These are phyloP conservation scores for barrel medic (Medicago truncatula) DNA, from an alignment of 306 rosid genomes.

Conservation along the genomic window MtrunA17r5.0-ANR NC_053047.1:17314501-17315000, in stretches of 20 bases:
- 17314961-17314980: no score
- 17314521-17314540: constrained; percentile 75
- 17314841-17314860: constrained; percentile 51
- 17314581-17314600: constrained; percentile 94
- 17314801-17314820: constrained; percentile 75
- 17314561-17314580: constrained; percentile 82
- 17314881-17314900: constrained; percentile 92
- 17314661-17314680: constrained; percentile 69
- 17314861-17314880: constrained; percentile 85
- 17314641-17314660: constrained; percentile 82
- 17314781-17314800: constrained; percentile 79
- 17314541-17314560: constrained; percentile 78
- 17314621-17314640: no score
- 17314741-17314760: constrained; percentile 90
- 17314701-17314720: constrained; percentile 61
- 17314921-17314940: constrained; percentile 62
- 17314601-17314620: constrained; percentile 87
- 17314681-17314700: constrained; percentile 93
- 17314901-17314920: constrained; percentile 75
- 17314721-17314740: constrained; percentile 77
- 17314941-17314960: constrained; percentile 66
- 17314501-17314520: constrained; percentile 86
- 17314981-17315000: no score
- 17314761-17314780: constrained; percentile 80
- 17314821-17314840: constrained; percentile 76